Percentiles rank a stretch among this genome's conserved stretches.
Conservation (phyloP, 805 yeast genomes). For the Ogataea saltuana region DNA sequence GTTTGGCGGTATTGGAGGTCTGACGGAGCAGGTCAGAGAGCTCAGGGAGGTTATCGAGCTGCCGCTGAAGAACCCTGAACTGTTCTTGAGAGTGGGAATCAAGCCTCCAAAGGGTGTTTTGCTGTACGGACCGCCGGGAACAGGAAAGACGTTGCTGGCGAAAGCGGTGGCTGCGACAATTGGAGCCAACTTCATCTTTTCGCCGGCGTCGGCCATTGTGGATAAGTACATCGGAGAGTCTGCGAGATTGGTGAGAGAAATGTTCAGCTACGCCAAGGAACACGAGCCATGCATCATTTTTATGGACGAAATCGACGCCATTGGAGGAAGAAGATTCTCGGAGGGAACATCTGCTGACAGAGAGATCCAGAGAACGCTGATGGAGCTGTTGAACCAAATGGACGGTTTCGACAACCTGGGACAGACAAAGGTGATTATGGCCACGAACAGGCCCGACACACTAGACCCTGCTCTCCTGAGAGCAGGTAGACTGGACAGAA, state of each 20-base stretch:
- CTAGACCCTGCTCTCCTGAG: slow-evolving; percentile 95
- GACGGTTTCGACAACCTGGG: slow-evolving; percentile 97
- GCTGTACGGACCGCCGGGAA: slow-evolving; percentile 97
- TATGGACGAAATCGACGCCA: slow-evolving; percentile 98
- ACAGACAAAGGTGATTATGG: slow-evolving; percentile 97
- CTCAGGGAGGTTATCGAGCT: slow-evolving; percentile 96
- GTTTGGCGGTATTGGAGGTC: slow-evolving; percentile 94
- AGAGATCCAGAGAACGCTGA: slow-evolving; percentile 95
- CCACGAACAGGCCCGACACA: slow-evolving; percentile 98
- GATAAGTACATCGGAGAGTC: slow-evolving; percentile 98
- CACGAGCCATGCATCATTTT: slow-evolving; percentile 98
- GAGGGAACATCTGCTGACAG: slow-evolving; percentile 99
- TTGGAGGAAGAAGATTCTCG: slow-evolving; percentile 96
- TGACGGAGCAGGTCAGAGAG: slow-evolving; percentile 93
- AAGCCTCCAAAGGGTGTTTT: slow-evolving; percentile 98
- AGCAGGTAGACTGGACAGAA: slow-evolving; percentile 96
- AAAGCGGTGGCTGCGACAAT: slow-evolving; percentile 98
- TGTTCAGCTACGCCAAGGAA: slow-evolving; percentile 97
- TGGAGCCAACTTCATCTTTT: slow-evolving; percentile 95
- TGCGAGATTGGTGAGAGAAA: slow-evolving; percentile 93
- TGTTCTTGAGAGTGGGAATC: slow-evolving; percentile 93
- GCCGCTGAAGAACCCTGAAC: slow-evolving; percentile 95
- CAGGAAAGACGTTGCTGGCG: slow-evolving; percentile 94
- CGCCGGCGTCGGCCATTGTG: slow-evolving; percentile 98
- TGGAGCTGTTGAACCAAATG: slow-evolving; percentile 97